Conservation (phyloP, 495 filamentous ascomycete species). For the Daldinia loculata region DNA sequence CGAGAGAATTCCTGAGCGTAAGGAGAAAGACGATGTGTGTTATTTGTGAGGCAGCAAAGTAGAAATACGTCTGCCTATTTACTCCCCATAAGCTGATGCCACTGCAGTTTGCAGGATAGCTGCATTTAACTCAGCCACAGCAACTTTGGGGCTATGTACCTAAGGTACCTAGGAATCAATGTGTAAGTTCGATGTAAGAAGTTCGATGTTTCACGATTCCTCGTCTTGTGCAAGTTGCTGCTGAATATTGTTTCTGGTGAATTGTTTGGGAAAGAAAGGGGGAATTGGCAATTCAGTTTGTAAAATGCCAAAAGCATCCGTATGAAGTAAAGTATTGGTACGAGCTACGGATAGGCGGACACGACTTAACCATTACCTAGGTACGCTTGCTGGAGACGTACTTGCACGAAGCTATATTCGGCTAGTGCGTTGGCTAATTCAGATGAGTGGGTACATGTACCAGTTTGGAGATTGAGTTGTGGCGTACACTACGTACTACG, state of each 20-base stretch:
- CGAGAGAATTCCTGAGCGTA: background rate
- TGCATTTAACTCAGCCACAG: background rate
- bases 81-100: constrained; percentile 1
- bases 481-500: background rate
- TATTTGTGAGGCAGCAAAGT: background rate
- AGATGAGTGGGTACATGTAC: background rate
- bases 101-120: background rate
- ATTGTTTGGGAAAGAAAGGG: background rate
- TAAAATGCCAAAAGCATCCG: background rate
- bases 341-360: background rate
- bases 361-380: too few relatives aligned
- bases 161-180: background rate
- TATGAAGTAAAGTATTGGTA: constrained; percentile 1
- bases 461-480: background rate
- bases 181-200: background rate
- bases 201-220: background rate
- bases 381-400: background rate
- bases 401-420: background rate
- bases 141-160: background rate
- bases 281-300: background rate
- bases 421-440: background rate
- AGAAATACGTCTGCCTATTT: constrained; percentile 6
- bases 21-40: background rate
- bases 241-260: background rate
- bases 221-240: background rate